phyloP scores from a whole-genome alignment of 208 protist genomes.

The Leishmania major region DNA sequence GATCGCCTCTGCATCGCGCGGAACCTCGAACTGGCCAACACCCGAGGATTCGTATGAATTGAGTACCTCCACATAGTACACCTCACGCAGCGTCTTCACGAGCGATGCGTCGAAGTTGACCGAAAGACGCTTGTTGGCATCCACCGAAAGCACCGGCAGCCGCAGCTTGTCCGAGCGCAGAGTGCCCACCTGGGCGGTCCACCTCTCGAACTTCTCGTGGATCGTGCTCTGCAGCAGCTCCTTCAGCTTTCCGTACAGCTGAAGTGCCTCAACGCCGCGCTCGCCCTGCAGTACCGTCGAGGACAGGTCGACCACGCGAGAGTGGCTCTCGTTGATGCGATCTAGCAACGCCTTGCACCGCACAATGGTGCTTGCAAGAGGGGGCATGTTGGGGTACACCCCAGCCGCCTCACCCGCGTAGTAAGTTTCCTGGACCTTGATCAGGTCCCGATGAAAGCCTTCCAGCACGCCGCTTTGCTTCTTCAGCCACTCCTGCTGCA shows the following conservation, averaged over 20 bases:
- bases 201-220: conserved; percentile 85
- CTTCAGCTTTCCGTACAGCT: conserved; percentile 84
- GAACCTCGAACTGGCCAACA: conserved; percentile 79
- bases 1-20: conserved; percentile 81
- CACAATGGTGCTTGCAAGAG: conserved; percentile 90
- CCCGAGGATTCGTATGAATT: conserved; percentile 80
- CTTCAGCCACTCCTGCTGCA: conserved; percentile 95
- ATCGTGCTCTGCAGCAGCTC: conserved; percentile 71
- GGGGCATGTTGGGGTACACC: conserved; percentile 93
- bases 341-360: conserved; percentile 95
- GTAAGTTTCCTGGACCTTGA: conserved; percentile 92
- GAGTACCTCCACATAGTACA: conserved; percentile 96
- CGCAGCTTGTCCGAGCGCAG: conserved; percentile 95
- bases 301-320: conserved; percentile 72
- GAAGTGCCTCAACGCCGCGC: conserved; percentile 75
- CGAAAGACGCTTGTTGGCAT: conserved; percentile 52
- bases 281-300: conserved; percentile 83
- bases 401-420: conserved; percentile 76
- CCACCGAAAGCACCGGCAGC: conserved; percentile 87
- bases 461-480: conserved; percentile 91
- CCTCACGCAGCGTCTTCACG: conserved; percentile 95
- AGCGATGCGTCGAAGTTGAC: conserved; percentile 98
- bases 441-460: conserved; percentile 88
- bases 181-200: conserved; percentile 88
- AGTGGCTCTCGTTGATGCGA: conserved; percentile 93